Evolutionary conservation across 163 green algal genomes (phyloP).

Genomic region (Smithsoniella earleae): DNA sequence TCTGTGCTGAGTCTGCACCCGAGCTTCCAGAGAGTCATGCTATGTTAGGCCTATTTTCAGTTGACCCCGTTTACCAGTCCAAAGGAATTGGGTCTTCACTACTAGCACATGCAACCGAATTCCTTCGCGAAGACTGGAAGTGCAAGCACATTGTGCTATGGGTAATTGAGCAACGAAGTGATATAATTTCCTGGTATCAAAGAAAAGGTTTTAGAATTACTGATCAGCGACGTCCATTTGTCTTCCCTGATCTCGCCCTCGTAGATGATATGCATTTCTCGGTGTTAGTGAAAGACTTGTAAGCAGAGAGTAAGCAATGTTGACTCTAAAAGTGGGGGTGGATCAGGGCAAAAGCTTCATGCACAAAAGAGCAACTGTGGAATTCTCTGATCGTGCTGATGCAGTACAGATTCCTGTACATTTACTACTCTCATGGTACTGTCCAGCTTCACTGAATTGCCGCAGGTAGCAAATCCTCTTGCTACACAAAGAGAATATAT

Average conservation of each 20-base stretch:
- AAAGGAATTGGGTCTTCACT: background rate
- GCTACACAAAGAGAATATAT: no score
- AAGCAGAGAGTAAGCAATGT: no score
- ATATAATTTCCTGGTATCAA: constrained; percentile 9
- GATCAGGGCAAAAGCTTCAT: no score
- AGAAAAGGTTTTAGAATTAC: background rate
- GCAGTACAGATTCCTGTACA: no score
- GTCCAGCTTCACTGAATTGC: no score
- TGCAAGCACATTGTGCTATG: background rate
- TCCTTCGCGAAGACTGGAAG: background rate
- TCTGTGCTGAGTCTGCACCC: background rate
- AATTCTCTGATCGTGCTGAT: no score
- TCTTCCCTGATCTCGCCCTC: background rate
- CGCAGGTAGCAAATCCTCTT: no score
- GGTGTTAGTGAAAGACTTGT: background rate
- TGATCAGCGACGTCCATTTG: background rate
- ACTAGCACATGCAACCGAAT: background rate
- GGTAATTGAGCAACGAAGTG: constrained; percentile 10
- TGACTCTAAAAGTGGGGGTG: no score
- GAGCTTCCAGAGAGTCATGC: background rate
- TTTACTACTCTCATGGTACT: no score
- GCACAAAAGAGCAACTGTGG: no score
- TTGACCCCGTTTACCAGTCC: background rate
- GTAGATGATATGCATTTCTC: background rate
- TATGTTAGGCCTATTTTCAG: constrained; percentile 6